Evolutionary conservation across 345 rosid species (phyloP).

Genomic region (Kandelia obovata): DNA sequence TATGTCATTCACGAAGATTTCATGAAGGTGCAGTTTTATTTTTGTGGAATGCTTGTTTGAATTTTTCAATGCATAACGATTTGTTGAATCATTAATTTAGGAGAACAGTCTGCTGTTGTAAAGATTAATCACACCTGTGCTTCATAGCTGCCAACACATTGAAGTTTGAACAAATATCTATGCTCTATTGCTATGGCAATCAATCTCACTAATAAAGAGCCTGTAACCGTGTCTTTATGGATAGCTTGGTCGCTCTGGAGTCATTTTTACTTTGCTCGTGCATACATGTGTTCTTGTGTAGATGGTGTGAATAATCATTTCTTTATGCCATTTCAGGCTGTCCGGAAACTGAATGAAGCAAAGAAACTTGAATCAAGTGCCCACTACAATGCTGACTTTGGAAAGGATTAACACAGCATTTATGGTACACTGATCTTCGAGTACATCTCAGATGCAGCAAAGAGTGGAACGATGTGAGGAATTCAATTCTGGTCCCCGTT

Average conservation of each 20-base stretch:
- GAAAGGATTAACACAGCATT: constrained; percentile 50
- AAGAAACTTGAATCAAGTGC: constrained; percentile 95
- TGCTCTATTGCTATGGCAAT: too few species aligned
- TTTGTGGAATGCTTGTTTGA: background rate
- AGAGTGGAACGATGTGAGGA: background rate
- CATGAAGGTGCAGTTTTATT: constrained; percentile 64
- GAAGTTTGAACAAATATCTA: too few species aligned
- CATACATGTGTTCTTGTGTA: background rate
- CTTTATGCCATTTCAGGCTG: constrained; percentile 57
- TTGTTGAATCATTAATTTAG: too few species aligned
- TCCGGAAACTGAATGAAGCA: constrained; percentile 83
- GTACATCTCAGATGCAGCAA: background rate
- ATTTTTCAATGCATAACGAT: background rate
- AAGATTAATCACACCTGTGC: too few species aligned
- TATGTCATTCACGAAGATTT: constrained; percentile 98
- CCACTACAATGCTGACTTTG: constrained; percentile 83
- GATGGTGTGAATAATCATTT: background rate
- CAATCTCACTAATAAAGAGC: too few species aligned
- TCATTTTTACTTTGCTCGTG: background rate
- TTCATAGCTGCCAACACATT: too few species aligned
- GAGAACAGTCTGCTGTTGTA: too few species aligned
- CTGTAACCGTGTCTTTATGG: too few species aligned
- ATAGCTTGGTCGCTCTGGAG: background rate
- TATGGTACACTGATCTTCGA: background rate
- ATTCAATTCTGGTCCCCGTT: background rate